Evolutionary conservation across 2,329 filamentous ascomycete genomes (phyloP), one percentile per base, ranked within the genome.

Genomic region (Chaetomium globosum): DNA sequence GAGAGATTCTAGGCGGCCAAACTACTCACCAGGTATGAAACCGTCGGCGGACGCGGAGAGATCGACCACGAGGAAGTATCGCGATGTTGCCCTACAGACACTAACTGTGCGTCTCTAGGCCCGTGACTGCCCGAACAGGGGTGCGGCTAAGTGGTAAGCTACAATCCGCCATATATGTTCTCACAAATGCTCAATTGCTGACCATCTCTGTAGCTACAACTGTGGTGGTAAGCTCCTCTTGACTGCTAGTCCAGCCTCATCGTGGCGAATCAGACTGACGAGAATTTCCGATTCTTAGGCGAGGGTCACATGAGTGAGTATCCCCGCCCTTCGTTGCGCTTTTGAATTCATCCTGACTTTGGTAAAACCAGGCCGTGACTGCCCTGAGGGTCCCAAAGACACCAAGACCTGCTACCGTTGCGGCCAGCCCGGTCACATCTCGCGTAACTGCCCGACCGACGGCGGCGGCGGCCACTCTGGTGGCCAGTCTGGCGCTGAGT

Each of bases 341-440:
- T 28, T 1, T 2, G 39, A n/a, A 30, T 4, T 28, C 3, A 13
- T 19, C 30, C 60, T 63, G 16, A 66, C 56, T 23, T 65, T 54
- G 19, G n/a, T 43, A 36, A 33, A 21, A 21, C 23, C 68, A 90
- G 89, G 90, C 85, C 92, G 93, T 79, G 94, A 98, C 77, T 98
- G 94, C 85, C 88, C 90, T 69, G 88, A 92, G 78, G 89, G 92
- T 67, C 87, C 91, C 75, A 96, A 96, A 84, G 92, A 97, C 80
- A 93, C 81, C 77, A 87, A 90, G 83, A 85, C 87, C 74, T 90
- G 87, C 83, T 90, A 90, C 82, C 86, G 89, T 74, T 93, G 90
- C 82, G 91, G 91, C 76, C 87, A 91, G 79, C 81, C 88, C 72
- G 94, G 93, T 69, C 94, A 98, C 85, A 91, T 97, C 78, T 95